Evolutionary conservation across 2,329 filamentous ascomycete genomes (phyloP).

Genomic region (Pestalotiopsis fici): DNA sequence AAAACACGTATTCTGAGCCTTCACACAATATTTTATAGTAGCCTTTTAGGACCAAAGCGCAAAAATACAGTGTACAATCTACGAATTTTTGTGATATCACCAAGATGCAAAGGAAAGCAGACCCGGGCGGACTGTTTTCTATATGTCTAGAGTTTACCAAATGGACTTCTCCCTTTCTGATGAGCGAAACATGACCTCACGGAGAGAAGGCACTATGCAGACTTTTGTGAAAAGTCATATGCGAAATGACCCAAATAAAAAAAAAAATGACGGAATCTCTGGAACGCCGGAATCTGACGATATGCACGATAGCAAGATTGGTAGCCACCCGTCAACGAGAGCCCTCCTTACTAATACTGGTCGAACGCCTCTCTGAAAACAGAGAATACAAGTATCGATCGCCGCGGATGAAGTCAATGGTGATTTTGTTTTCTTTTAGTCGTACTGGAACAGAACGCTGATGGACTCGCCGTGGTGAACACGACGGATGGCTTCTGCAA

Average conservation of each 20-base stretch:
- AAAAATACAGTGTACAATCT: background rate
- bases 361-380: background rate
- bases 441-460: slow-evolving; percentile 89
- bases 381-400: slow-evolving; percentile 1
- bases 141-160: slow-evolving; percentile 10
- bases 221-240: background rate
- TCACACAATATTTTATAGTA: background rate
- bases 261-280: background rate
- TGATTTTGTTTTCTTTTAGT: slow-evolving; percentile 47
- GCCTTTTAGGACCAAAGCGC: background rate
- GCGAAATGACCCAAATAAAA: slow-evolving; percentile 1
- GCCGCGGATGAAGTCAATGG: background rate
- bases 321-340: slow-evolving; percentile 4
- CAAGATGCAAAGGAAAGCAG: slow-evolving; percentile 6
- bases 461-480: slow-evolving; percentile 98
- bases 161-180: background rate
- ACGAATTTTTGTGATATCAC: background rate
- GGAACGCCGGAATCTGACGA: slow-evolving; percentile 4
- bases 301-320: slow-evolving; percentile 8
- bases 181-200: background rate
- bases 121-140: slow-evolving; percentile 10
- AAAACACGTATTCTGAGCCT: background rate
- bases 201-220: background rate
- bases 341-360: background rate
- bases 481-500: slow-evolving; percentile 91